Base-by-base conservation (phyloP, 305 asterid species). In the Coffea humblotiana region DNA sequence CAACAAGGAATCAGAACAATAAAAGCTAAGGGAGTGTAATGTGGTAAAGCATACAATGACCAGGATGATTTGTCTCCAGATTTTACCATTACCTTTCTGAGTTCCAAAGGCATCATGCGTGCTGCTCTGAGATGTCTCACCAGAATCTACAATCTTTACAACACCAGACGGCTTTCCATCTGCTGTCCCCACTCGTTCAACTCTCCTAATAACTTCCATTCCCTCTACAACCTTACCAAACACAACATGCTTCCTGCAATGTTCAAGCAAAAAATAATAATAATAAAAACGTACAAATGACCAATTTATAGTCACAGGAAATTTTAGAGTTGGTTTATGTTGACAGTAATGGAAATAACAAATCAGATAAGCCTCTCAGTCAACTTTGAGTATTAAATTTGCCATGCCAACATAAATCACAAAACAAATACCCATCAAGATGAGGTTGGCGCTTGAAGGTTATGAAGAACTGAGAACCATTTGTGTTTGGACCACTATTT, bases 381-480 rank as follows among this genome's bases (percentile, higher is more conserved):
- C 10, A 25, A 60, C 16, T n/a, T 56, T 61, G 27, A 75, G 60
- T n/a, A 13, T 45, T 18, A 40, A 65, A 29, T 43, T 43, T 9
- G 13, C 69, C 52, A 40, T 56, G 74, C 32, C 66, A 48, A 70
- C 37, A 71, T 32, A 64, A 71, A 72, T 69, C 68, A 75, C 29
- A 86, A 80, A 78, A 72, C 6, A 72, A 80, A 81, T 92, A 96
- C 99, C 99, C 95, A 83, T 94, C 97, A 66, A 96, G 99, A 91
- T 96, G 97, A 79, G 92, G 97, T 82, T 91, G 97, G 76, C 93
- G 92, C 87, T 94, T 92, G 85, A 96, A 92, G 77, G 63, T 82
- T 79, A 96, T 92, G 85, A 96, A 96, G 90, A 96, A 96, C 89
- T 94, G 99, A 84, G 98, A 96, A 61, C 98, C 99, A 81, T 96